Evolutionary conservation across 1,284 basidiomycete species (phyloP), one percentile per base, ranked within the genome.

Genomic region (Chalciporus sp.): DNA sequence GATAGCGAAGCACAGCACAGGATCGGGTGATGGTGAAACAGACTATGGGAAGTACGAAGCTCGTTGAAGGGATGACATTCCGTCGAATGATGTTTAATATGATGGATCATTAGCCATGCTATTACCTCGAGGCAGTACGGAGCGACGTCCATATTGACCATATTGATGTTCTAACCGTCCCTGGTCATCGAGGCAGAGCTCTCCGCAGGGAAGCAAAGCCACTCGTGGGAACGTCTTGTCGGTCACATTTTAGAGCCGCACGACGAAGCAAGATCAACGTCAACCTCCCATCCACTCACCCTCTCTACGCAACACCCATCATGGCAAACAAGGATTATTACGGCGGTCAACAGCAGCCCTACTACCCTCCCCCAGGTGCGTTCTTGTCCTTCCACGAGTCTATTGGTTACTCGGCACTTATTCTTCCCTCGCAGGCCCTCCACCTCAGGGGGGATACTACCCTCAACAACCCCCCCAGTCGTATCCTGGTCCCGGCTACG

Each of bases 261-360:
- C 49, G 44, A 54, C 52, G 52, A 55, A 50, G 45, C 33, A 42
- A 58, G 53, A 48, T 17, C 35, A 39, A 45, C 42, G 11, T 29
- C 35, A 33, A 41, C 31, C 27, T n/a, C 26, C 26, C 26, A n/a
- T 31, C 14, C 35, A 42, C 31, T 41, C 47, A 43, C 49, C 42
- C 47, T 51, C 50, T 49, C 44, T 42, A 52, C 56, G 53, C 52
- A 62, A 45, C 51, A 57, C 55, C 47, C 58, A 60, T 55, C 61
- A 90, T 91, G 88, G 85, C 86, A 61, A 86, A 83, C 68, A 83
- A 85, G 72, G 87, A 90, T 63, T 91, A 88, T 63, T 91, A 90
- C 72, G 66, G 69, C 39, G 77, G 76, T 47, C 79, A 80, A 58
- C 79, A 74, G 43, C 78, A 77, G 61, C 23, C 23, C 6, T 86